Conservation (phyloP, 2,329 filamentous ascomycete genomes). For the Fusarium sp. region DNA sequence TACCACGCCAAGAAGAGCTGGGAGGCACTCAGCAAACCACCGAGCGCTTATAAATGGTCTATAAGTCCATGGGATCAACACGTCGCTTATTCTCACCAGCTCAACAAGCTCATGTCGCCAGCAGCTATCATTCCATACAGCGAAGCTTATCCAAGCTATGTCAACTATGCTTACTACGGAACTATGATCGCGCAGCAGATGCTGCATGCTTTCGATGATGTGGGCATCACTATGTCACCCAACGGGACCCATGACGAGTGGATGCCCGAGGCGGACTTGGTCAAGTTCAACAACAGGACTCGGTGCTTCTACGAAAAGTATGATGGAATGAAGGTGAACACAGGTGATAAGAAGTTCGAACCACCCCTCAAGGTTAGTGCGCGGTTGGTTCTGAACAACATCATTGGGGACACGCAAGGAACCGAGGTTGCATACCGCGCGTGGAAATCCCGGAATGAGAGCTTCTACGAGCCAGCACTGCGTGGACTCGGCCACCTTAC, state of each 20-base stretch:
- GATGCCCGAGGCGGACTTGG: conserved; percentile 5
- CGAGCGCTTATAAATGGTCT: conserved; percentile 9
- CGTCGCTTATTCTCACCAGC: conserved; percentile 14
- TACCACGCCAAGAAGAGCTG: conserved; percentile 23
- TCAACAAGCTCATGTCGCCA: conserved; percentile 38
- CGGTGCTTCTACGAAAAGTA: conserved; percentile 33
- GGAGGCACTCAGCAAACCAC: conserved; percentile 11
- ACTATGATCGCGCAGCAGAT: conserved; percentile 27
- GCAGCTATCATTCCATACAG: neutral
- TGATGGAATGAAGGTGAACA: conserved; percentile 7
- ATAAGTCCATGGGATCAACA: conserved; percentile 14
- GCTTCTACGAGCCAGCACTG: conserved; percentile 51
- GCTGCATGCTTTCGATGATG: conserved; percentile 26
- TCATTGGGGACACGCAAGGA: conserved; percentile 52
- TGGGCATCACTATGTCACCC: conserved; percentile 45
- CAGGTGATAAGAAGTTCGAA: neutral
- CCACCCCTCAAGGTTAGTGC: conserved; percentile 37
- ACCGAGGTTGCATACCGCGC: conserved; percentile 69
- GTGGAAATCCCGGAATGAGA: conserved; percentile 61
- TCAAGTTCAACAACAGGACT: neutral
- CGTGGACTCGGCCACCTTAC: conserved; percentile 68
- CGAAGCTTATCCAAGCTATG: conserved; percentile 17
- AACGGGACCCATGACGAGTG: conserved; percentile 74
- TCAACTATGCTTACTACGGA: conserved; percentile 33
- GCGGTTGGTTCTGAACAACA: conserved; percentile 4